Base-by-base conservation (phyloP, 2,329 filamentous ascomycete genomes). In the Teratosphaeria epicoccoides region DNA sequence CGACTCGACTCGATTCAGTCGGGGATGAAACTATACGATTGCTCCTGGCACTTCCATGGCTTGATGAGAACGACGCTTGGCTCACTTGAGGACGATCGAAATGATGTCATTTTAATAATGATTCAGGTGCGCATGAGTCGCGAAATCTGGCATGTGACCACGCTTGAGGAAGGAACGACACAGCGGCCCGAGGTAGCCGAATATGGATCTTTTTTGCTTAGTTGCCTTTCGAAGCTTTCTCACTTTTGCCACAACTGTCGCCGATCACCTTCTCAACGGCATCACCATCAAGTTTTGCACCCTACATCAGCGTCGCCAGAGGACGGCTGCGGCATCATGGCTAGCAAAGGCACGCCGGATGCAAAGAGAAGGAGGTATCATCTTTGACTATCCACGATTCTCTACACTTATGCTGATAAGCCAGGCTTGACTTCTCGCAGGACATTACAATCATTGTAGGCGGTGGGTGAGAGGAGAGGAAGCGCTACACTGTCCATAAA, bases 361-460 rank as follows among this genome's bases (percentile, higher is more conserved):
- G 3, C 46, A 5, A 46, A 50, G 28, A 43, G 40, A 10, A 28
- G 33, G 17, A 50, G 24, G 49, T 50, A 29, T 12, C 40, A 11
- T 24, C 11, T 4, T 25, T 10, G 14, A 17, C 4, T 33, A 17
- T 3, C 11, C 14, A 20, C 22, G 20, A 23, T 14, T 10, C 7
- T 11, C 20, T 25, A 3, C 22, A 20, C 29, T n/a, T 9, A 11
- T 7, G 9, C 20, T 50, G 6, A 45, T 17, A 6, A 29, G 10
- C 22, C 26, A 52, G 46, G 40, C 33, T 52, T 2, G 46, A 52
- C 14, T 52, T 37, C 22, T 28, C 12, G 2, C 29, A 52, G 7
- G 24, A 12, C 7, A 24, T 52, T 6, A 49, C 46, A 3, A 47
- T 52, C 3, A 17, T 49, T 3, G 51, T 49, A 7, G 51, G 51